A percentile compares a stretch with the other conserved stretches of the same genome.
These are phyloP conservation scores for Vanrija sp. DNA, from an alignment of 1,284 basidiomycete species.

Conservation along the genomic window DNA sequence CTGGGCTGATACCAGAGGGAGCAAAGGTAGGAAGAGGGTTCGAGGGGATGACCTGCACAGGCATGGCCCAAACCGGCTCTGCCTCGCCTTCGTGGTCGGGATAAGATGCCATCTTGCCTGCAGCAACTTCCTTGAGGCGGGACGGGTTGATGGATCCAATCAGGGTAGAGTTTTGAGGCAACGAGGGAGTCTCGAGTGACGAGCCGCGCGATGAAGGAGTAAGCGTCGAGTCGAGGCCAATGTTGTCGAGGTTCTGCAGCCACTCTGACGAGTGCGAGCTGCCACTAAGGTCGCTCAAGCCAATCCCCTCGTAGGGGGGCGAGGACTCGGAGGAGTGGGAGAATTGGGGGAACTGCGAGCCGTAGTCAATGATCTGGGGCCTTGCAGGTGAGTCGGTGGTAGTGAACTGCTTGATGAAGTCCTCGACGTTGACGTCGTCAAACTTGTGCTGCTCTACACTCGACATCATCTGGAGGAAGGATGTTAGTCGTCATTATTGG, in stretches of 20 bases:
- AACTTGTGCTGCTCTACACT: background rate
- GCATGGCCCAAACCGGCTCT: too few relatives aligned
- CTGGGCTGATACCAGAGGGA: too few relatives aligned
- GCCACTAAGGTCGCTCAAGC: slow-evolving; percentile 5
- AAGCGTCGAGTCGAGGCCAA: slow-evolving; percentile 7
- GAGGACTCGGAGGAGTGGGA: background rate
- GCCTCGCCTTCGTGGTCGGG: too few relatives aligned
- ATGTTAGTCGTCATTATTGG: too few relatives aligned
- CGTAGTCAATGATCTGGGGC: background rate
- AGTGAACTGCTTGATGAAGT: slow-evolving; percentile 16
- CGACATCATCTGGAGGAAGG: background rate
- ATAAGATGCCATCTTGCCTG: background rate
- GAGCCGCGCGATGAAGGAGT: slow-evolving; percentile 13
- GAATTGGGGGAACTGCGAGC: background rate
- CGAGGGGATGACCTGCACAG: too few relatives aligned
- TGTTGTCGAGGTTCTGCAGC: slow-evolving; percentile 1
- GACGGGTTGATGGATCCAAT: slow-evolving; percentile 14
- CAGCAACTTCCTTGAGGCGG: slow-evolving; percentile 10
- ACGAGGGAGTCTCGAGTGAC: slow-evolving; percentile 16
- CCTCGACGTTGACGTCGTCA: slow-evolving; percentile 12
- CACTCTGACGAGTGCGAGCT: slow-evolving; percentile 7
- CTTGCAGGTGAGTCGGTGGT: slow-evolving; percentile 4
- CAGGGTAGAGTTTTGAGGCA: slow-evolving; percentile 6
- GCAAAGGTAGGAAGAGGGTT: too few relatives aligned
- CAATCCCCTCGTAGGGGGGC: slow-evolving; percentile 9